These are phyloP conservation scores for Colletotrichum chlorophyti DNA, from an alignment of 2,329 filamentous ascomycete genomes.

Conservation along the genomic window DNA sequence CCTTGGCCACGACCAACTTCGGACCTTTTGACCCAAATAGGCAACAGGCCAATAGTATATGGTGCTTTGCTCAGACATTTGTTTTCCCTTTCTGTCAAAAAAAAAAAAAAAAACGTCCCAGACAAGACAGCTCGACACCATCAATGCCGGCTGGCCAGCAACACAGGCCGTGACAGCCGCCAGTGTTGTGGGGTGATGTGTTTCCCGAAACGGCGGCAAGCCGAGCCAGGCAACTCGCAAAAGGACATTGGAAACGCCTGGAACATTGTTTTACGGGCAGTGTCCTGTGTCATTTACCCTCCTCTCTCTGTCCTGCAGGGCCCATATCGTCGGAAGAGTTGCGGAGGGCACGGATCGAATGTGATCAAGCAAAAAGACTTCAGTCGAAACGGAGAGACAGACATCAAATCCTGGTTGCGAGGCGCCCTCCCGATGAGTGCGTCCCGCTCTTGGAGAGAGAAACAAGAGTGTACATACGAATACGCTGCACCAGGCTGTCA, in stretches of 20 bases:
- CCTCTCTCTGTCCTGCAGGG: too few relatives aligned
- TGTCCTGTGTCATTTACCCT: background rate
- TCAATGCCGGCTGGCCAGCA: conserved; percentile 9
- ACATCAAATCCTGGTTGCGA: background rate
- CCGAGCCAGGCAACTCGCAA: conserved; percentile 1
- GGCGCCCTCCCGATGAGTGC: background rate
- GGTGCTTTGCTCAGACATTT: conserved; percentile 7
- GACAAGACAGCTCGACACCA: conserved; percentile 21
- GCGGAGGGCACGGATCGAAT: conserved; percentile 11
- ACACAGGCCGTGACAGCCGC: conserved; percentile 18
- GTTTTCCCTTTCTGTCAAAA: conserved; percentile 12
- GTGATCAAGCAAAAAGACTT: conserved; percentile 14
- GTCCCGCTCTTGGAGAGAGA: conserved; percentile 1
- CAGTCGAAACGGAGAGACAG: conserved; percentile 21
- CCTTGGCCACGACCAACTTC: too few relatives aligned
- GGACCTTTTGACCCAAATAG: conserved; percentile 10
- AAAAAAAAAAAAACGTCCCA: background rate
- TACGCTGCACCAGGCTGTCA: too few relatives aligned
- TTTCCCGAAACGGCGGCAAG: background rate
- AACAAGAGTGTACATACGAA: conserved; percentile 1
- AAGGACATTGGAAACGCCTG: conserved; percentile 21
- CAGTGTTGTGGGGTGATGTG: background rate
- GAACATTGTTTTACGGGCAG: background rate
- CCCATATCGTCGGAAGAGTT: conserved; percentile 1
- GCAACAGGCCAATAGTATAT: background rate